A percentile compares a stretch with the other conserved stretches of the same genome.
Evolutionary conservation across 2,329 filamentous ascomycete species (phyloP).

Genomic region (Fusarium protoensiforme): DNA sequence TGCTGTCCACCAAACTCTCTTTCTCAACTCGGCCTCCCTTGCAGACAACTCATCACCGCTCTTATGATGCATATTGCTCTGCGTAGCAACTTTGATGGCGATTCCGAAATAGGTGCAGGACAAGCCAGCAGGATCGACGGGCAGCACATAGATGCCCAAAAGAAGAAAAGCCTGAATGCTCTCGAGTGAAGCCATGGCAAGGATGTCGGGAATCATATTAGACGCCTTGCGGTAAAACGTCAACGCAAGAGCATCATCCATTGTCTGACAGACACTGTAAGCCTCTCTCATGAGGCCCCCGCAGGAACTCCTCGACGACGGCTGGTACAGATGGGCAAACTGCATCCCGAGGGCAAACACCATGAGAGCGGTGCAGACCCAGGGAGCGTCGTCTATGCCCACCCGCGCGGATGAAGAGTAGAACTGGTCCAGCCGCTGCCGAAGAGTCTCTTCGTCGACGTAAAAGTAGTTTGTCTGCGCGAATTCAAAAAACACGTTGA

Average conservation of each 20-base stretch:
- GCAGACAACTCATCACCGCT: neutral
- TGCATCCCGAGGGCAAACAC: slow-evolving; percentile 37
- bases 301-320: neutral
- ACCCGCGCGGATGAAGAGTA: slow-evolving; percentile 16
- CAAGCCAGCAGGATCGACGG: slow-evolving; percentile 31
- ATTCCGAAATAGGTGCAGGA: slow-evolving; percentile 39
- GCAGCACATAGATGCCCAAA: slow-evolving; percentile 32
- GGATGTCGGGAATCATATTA: slow-evolving; percentile 23
- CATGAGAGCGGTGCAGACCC: slow-evolving; percentile 37
- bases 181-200: slow-evolving; percentile 25
- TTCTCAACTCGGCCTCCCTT: slow-evolving; percentile 20
- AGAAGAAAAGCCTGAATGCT: slow-evolving; percentile 37
- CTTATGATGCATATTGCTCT: slow-evolving; percentile 25
- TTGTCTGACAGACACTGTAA: slow-evolving; percentile 15
- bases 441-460: slow-evolving; percentile 31
- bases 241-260: slow-evolving; percentile 27
- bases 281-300: slow-evolving; percentile 6
- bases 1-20: slow-evolving; percentile 40
- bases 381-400: slow-evolving; percentile 17
- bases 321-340: slow-evolving; percentile 28
- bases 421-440: slow-evolving; percentile 24
- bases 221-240: slow-evolving; percentile 29
- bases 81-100: slow-evolving; percentile 33
- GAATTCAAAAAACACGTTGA: slow-evolving; percentile 38
- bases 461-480: slow-evolving; percentile 40